phyloP scores from a whole-genome alignment of 306 rosid species.

The Trifolium subterraneum region DNA sequence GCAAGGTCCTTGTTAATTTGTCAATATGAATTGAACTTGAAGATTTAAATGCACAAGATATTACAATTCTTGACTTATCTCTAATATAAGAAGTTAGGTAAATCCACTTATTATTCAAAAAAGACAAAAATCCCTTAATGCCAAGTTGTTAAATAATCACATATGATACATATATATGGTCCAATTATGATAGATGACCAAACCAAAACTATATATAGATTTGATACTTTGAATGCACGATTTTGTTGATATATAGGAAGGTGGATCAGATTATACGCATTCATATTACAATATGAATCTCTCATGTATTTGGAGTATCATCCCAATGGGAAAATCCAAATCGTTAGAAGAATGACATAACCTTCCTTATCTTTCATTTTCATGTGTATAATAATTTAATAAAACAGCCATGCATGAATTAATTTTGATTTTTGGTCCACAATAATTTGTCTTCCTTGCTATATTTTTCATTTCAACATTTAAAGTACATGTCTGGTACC shows the following conservation, averaged over 20 bases:
- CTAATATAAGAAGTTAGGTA: neutral
- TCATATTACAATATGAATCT: neutral
- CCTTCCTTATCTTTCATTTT: conserved; percentile 43
- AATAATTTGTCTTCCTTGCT: neutral
- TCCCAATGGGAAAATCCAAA: too few species aligned
- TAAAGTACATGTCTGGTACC: neutral
- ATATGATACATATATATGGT: conserved; percentile 32
- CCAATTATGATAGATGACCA: conserved; percentile 45
- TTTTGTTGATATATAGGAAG: conserved; percentile 27
- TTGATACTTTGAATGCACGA: conserved; percentile 35
- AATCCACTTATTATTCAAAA: conserved; percentile 27
- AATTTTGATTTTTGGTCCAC: conserved; percentile 31
- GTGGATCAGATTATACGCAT: conserved; percentile 34
- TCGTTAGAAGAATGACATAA: neutral
- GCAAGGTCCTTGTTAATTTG: conserved; percentile 31
- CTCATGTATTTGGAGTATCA: conserved; percentile 7
- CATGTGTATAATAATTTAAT: conserved; percentile 9
- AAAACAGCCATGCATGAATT: conserved; percentile 2
- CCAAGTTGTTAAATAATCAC: conserved; percentile 19
- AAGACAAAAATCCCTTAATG: neutral
- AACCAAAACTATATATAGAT: conserved; percentile 38
- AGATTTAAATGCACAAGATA: conserved; percentile 20
- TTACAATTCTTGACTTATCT: neutral
- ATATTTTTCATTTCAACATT: neutral
- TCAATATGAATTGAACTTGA: conserved; percentile 32